Conservation (phyloP, 2,329 filamentous ascomycete species). For the Hypoxylon sp. region DNA sequence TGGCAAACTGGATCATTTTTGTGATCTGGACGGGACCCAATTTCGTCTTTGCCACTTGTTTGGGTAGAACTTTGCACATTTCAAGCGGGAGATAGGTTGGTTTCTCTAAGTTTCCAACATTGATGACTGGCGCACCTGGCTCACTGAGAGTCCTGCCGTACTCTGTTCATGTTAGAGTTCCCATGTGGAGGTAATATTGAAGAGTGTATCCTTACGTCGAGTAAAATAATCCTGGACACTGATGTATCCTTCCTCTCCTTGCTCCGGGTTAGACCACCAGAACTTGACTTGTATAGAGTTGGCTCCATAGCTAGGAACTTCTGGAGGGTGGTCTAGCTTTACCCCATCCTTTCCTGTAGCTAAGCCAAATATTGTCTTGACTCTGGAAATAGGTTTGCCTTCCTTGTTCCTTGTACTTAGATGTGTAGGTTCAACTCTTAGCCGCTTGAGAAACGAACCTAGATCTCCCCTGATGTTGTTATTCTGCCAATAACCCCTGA, state of each 20-base stretch:
- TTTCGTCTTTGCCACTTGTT: slow-evolving; percentile 67
- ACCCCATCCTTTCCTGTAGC: slow-evolving; percentile 56
- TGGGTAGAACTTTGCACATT: slow-evolving; percentile 69
- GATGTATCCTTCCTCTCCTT: slow-evolving; percentile 59
- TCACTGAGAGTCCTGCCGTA: slow-evolving; percentile 57
- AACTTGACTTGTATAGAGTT: slow-evolving; percentile 69
- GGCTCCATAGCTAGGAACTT: slow-evolving; percentile 57
- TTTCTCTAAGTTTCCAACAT: slow-evolving; percentile 68
- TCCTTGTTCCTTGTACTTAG: slow-evolving; percentile 55
- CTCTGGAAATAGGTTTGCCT: slow-evolving; percentile 53
- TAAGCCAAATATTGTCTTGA: slow-evolving; percentile 58
- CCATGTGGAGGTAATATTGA: background rate
- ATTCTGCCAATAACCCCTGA: background rate
- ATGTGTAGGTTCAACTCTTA: slow-evolving; percentile 59
- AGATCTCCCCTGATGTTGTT: slow-evolving; percentile 35
- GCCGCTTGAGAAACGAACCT: slow-evolving; percentile 57
- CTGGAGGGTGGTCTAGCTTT: slow-evolving; percentile 48
- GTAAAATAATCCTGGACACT: slow-evolving; percentile 67
- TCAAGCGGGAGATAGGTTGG: slow-evolving; percentile 73
- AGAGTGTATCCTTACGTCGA: slow-evolving; percentile 55
- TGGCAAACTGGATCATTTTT: slow-evolving; percentile 74
- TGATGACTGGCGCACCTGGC: slow-evolving; percentile 66
- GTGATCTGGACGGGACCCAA: slow-evolving; percentile 68
- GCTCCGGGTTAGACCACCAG: slow-evolving; percentile 52
- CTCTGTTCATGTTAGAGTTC: slow-evolving; percentile 43